phyloP scores from a whole-genome alignment of 2,329 filamentous ascomycete species.

The Xylariales sp. region DNA sequence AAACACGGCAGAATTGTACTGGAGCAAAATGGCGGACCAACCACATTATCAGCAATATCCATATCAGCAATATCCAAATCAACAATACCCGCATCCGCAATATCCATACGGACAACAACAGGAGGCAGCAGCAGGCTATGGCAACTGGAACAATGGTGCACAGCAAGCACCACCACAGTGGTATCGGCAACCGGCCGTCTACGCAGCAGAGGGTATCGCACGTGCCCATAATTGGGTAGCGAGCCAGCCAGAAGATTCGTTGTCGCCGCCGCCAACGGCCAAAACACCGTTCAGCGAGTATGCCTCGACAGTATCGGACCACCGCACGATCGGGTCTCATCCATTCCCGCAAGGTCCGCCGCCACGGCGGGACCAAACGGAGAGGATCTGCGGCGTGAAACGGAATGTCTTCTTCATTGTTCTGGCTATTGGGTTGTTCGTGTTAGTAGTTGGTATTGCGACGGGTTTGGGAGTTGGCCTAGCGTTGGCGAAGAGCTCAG shows the following conservation, averaged over 20 bases:
- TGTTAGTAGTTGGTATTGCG: slow-evolving; percentile 26
- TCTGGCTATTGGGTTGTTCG: slow-evolving; percentile 22
- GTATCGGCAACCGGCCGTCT: slow-evolving; percentile 1
- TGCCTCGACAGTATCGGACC: background rate
- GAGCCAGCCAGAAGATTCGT: slow-evolving; percentile 11
- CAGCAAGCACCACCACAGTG: background rate
- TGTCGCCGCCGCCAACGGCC: slow-evolving; percentile 13
- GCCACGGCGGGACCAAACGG: background rate
- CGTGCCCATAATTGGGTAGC: slow-evolving; percentile 17
- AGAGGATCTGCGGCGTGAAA: slow-evolving; percentile 25
- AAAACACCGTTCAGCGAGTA: slow-evolving; percentile 17
- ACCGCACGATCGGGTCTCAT: slow-evolving; percentile 2
- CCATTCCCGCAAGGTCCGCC: slow-evolving; percentile 8
- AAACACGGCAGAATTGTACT: too few relatives aligned
- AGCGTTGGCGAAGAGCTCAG: slow-evolving; percentile 14
- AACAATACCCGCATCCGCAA: background rate
- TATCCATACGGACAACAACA: slow-evolving; percentile 2
- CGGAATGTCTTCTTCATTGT: slow-evolving; percentile 24
- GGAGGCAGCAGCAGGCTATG: background rate
- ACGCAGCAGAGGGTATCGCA: slow-evolving; percentile 6
- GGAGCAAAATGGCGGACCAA: too few relatives aligned
- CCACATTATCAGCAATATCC: too few relatives aligned
- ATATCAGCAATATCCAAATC: background rate
- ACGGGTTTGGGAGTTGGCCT: slow-evolving; percentile 29
- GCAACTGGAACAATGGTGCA: background rate